phyloP scores from a whole-genome alignment of 139 green algal species.

The Eudorina sp. region DNA sequence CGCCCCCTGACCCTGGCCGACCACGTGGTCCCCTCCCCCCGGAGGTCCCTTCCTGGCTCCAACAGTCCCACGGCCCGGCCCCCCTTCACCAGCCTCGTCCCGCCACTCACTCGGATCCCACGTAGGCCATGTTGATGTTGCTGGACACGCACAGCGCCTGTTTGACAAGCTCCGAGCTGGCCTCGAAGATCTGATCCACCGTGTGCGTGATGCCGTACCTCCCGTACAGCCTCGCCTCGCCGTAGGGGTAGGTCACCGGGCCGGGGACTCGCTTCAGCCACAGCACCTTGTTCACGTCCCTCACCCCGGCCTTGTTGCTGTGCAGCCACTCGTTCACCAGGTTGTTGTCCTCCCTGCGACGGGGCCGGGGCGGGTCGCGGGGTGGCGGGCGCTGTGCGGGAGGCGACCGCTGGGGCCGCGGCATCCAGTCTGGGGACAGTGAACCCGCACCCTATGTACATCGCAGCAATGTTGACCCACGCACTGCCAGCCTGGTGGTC shows the following conservation, averaged over 20 bases:
- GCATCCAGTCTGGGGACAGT: no score
- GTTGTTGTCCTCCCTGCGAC: constrained; percentile 36
- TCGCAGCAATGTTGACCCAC: no score
- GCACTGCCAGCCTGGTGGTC: no score
- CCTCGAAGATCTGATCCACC: constrained; percentile 39
- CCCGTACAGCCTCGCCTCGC: background rate
- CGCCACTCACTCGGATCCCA: background rate
- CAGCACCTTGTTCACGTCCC: background rate
- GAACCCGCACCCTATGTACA: no score
- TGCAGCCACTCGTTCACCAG: constrained; percentile 9
- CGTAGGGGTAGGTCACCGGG: background rate
- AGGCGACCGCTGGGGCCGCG: no score
- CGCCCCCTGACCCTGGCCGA: no score
- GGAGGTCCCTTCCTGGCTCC: no score
- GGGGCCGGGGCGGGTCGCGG: background rate
- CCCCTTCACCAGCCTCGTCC: background rate
- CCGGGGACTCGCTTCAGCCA: background rate
- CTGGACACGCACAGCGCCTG: background rate
- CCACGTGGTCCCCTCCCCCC: no score
- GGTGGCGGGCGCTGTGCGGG: no score
- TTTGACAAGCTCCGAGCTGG: background rate
- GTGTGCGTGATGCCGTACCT: constrained; percentile 27
- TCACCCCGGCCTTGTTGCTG: background rate
- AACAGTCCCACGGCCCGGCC: background rate
- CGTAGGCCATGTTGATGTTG: background rate